These are phyloP conservation scores for Pseudovirgaria hyperparasitica DNA, from an alignment of 2,329 filamentous ascomycete species.

Conservation along the genomic window DNA sequence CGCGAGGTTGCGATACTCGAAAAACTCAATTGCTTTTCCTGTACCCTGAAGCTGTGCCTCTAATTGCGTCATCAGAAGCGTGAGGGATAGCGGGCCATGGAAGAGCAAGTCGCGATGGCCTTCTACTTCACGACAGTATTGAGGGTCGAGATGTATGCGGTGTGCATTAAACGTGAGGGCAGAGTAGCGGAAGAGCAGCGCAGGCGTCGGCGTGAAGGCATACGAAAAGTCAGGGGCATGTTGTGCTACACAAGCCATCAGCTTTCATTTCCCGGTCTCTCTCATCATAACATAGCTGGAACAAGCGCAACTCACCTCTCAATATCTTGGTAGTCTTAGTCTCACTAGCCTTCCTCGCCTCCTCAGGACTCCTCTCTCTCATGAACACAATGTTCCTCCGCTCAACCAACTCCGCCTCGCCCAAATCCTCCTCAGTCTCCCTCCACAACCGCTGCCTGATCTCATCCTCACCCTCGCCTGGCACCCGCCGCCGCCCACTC, in stretches of 20 bases:
- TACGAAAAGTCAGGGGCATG: slow-evolving; percentile 42
- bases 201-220: slow-evolving; percentile 50
- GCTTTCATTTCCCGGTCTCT: slow-evolving; percentile 10
- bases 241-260: slow-evolving; percentile 32
- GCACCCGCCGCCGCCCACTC: slow-evolving; percentile 16
- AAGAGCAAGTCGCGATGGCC: slow-evolving; percentile 66
- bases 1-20: slow-evolving; percentile 71
- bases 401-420: slow-evolving; percentile 39
- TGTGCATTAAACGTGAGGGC: slow-evolving; percentile 90
- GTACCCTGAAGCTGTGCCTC: slow-evolving; percentile 35
- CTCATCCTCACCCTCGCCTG: slow-evolving; percentile 24
- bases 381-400: slow-evolving; percentile 52
- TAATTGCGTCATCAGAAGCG: slow-evolving; percentile 61
- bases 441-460: slow-evolving; percentile 27
- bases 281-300: slow-evolving; percentile 10
- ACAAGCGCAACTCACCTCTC: slow-evolving; percentile 13
- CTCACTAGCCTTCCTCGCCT: slow-evolving; percentile 17
- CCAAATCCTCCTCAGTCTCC: slow-evolving; percentile 27
- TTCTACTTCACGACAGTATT: slow-evolving; percentile 58
- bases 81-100: slow-evolving; percentile 73
- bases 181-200: slow-evolving; percentile 79
- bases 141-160: slow-evolving; percentile 69
- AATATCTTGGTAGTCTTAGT: slow-evolving; percentile 23
- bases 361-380: slow-evolving; percentile 32
- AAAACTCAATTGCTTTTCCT: slow-evolving; percentile 33